Evolutionary conservation across 2,329 filamentous ascomycete species (phyloP).

Genomic region (Pseudogymnoascus sp.): DNA sequence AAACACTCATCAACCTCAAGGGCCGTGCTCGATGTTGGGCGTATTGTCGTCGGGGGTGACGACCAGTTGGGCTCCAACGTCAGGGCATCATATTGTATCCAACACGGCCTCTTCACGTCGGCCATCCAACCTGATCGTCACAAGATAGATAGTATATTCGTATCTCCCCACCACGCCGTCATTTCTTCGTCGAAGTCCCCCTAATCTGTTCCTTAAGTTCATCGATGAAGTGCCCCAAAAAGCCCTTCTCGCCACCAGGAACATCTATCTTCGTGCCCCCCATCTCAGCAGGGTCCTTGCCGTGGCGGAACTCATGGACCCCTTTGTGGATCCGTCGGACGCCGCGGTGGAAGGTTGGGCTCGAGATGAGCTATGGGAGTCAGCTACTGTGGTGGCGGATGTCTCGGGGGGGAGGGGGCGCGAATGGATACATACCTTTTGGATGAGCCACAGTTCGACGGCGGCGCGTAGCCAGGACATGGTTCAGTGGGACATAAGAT

Average conservation of each 20-base stretch:
- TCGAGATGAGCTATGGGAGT: constrained; percentile 40
- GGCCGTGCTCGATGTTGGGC: not conserved
- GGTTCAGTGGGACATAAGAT: not conserved
- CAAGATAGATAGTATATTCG: constrained; percentile 10
- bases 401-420: not conserved
- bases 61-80: not conserved
- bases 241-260: constrained; percentile 20
- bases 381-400: constrained; percentile 4
- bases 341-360: constrained; percentile 45
- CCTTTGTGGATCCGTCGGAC: constrained; percentile 42
- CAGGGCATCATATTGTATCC: not conserved
- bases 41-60: not conserved
- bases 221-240: constrained; percentile 44
- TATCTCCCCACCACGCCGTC: constrained; percentile 11
- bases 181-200: constrained; percentile 18
- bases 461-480: constrained; percentile 4
- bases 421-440: not conserved
- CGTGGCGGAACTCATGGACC: constrained; percentile 33
- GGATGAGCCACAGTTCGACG: not conserved
- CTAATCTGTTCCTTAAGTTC: constrained; percentile 43
- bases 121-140: constrained; percentile 3
- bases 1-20: not conserved
- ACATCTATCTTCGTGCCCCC: constrained; percentile 40
- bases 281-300: constrained; percentile 41
- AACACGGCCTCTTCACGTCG: not conserved